A percentile compares a stretch with the other conserved stretches of the same genome.
These are phyloP conservation scores for Prosopis cineraria DNA, from an alignment of 306 rosid species.

Conservation along the genomic window DNA sequence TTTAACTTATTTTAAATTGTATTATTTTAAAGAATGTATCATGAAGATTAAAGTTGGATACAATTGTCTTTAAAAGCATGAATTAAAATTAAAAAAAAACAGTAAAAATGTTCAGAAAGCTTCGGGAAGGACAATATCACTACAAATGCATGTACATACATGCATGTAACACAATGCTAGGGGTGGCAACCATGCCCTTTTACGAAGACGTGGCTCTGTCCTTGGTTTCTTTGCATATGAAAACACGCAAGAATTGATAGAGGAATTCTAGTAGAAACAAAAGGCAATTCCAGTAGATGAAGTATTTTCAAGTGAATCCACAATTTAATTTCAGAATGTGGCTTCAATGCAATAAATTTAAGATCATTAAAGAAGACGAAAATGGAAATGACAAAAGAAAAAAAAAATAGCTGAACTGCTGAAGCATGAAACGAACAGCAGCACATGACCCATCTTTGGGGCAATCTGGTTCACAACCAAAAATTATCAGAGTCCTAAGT, in stretches of 20 bases:
- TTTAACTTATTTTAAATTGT: too few relatives aligned
- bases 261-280: neutral
- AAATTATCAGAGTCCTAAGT: neutral
- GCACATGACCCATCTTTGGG: neutral
- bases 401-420: neutral
- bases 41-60: too few relatives aligned
- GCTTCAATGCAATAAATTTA: neutral
- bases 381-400: neutral
- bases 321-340: neutral
- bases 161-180: too few relatives aligned
- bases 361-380: neutral
- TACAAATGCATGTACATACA: too few relatives aligned
- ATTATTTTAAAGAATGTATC: too few relatives aligned
- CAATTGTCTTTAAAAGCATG: too few relatives aligned
- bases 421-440: neutral
- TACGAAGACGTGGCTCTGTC: too few relatives aligned
- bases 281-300: neutral
- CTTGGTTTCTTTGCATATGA: neutral
- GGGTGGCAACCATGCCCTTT: too few relatives aligned
- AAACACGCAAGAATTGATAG: neutral
- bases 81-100: too few relatives aligned
- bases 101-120: too few relatives aligned
- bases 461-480: slow-evolving; percentile 1
- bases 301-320: neutral
- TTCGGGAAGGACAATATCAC: too few relatives aligned